Base-by-base conservation (phyloP, 1,284 basidiomycete genomes). In the Puccinia novopanici region DNA sequence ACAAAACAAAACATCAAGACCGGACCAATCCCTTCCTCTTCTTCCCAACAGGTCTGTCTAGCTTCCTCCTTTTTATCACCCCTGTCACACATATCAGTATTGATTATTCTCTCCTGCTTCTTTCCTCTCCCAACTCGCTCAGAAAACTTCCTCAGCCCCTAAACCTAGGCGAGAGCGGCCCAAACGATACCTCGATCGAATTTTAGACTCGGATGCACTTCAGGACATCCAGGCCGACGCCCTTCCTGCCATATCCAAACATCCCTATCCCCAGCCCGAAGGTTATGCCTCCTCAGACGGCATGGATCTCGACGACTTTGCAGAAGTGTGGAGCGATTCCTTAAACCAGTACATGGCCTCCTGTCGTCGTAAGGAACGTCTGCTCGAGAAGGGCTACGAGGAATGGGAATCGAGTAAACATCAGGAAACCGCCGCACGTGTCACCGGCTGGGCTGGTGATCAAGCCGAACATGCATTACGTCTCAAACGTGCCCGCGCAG, bases 221-320 rank as follows among this genome's bases (percentile, higher is more conserved):
- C 61, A 73, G 1, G 71, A 74, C 37, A 57, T 80, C 40, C 71
- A 67, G n/a, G 13, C 71, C 3, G 50, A 80, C 48, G 72, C 61
- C 12, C 70, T 80, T 27, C 79, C 79, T 15, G 24, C 61, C 37
- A 65, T 80, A 19, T 42, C 68, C 8, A 65, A 52, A 30, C 79
- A 80, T 67, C 79, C 79, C 22, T 80, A 80, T 55, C 79, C 79
- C 3, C 40, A 73, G 30, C 71, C 79, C 8, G 68, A 80, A 42
- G 79, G 71, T 15, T 80, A 80, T 61, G 79, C 45, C 22, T 80
- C 79, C 17, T 80, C 79, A 12, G 79, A 80, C 68, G 59, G 30
- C 50, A 50, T 80, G 57, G 79, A 80, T 68, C 71, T 80, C n/a
- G 79, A 80, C 54, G 71, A 80, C 19, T 80, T 80, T 67, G 61